Base-by-base conservation (phyloP, 2,329 filamentous ascomycete genomes). In the Massarina eburnea region DNA sequence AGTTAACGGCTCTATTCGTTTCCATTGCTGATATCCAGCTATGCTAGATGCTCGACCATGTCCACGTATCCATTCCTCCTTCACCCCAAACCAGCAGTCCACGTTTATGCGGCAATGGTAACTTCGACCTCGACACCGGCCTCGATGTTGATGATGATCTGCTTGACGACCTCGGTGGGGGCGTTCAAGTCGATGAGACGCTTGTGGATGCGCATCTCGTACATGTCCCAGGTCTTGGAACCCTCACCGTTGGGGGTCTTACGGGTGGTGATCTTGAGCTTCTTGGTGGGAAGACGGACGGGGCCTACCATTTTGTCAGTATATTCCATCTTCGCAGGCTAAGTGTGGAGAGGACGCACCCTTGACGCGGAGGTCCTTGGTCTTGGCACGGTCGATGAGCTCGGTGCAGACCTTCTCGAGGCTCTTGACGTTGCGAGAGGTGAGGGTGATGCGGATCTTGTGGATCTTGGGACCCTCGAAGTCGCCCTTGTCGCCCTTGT, bases 221-320 rank as follows among this genome's bases (percentile, higher is more conserved):
- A 99, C 77, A 83, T 86, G 76, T 97, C 94, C 94, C 94, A 99
- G 73, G 94, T 99, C 90, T 99, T 99, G 78, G 88, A 95, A 80
- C 94, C 94, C 85, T 99, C 94, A 88, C 94, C 94, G 80, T 89
- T 94, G 76, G 94, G 94, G 61, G 94, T 97, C 88, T 99, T 99
- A 73, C 94, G 88, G 82, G 94, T 96, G 75, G 89, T 90, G 82
- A 96, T 85, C 83, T 94, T 90, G 71, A 97, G 84, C 75, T 84
- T 89, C 87, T 96, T 96, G 81, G 91, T 96, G 69, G 94, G 91
- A 70, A 96, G 88, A 72, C 92, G 91, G 77, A 97, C 92, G 74
- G 92, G 91, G 72, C 94, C 39, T 41, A n/a, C 9, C 14, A 26
- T 20, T n/a, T 33, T 3, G 35, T 38, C 26, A 41, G 39, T 20